Evolutionary conservation across 768 basidiomycete species (phyloP), one percentile per base, ranked within the genome.

Genomic region (Pholiota molesta): DNA sequence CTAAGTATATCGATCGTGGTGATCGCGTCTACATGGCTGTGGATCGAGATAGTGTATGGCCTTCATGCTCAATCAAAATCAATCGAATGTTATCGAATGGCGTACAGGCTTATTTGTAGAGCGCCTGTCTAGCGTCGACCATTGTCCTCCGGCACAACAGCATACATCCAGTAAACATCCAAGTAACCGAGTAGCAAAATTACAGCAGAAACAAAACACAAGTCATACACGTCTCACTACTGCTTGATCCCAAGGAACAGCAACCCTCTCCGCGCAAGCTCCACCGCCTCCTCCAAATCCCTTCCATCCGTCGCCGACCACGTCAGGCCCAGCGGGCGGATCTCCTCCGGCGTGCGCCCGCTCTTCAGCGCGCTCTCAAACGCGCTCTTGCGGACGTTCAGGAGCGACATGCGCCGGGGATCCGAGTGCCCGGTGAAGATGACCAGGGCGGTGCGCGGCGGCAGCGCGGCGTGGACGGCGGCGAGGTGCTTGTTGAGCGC

Each of bases 351-450:
- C 13, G 75, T 80, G 75, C 83, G 84, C 19, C 86, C 86, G 52
- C 75, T 74, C 66, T 82, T 80, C 55, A 90, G 73, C 16, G 84
- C 85, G 23, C 69, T 78, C 68, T 98, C 95, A 67, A 95, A 97
- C 31, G 83, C 81, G 3, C 73, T 75, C 74, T 94, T 91, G 54
- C 88, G 81, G 5, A 83, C 84, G 65, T 88, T 88, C 21, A 99
- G 77, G 26, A 81, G 72, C 3, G 90, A 79, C 93, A 97, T 95
- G 7, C 73, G 78, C 0, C 93, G 85, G 0, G 96, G 95, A 72
- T 97, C 93, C 0, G 88, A 87, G 69, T 98, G 94, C 1, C 96
- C 95, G 0, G 91, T 92, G 70, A 97, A 88, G 40, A 99, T 79
- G 57, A 98, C 75, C 21, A 98, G 73, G 0, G 94, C 95, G 0